Base-by-base conservation (phyloP, 192 early-diverging fungal species). In the Endogone sp. region DNA sequence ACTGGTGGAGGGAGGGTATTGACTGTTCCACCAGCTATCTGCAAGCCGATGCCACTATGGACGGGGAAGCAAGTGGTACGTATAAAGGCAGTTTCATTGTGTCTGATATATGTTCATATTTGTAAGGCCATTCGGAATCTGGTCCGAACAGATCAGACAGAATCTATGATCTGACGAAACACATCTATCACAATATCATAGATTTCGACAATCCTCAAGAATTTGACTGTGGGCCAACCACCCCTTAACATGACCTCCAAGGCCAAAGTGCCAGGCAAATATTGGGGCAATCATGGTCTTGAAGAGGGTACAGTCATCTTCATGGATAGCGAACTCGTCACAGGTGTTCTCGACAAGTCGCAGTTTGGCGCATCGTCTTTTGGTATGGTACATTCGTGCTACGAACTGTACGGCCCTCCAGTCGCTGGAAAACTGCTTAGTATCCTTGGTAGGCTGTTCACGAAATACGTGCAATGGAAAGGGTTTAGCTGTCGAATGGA, bases 401-500 rank as follows among this genome's bases (percentile, higher is more conserved):
- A 97, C 73, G 96, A 99, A 77, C 84, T 97, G 24, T 98, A 98
- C 82, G 93, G 94, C 62, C 80, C 94, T 3, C 82, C 83, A 4
- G 89, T 92, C 37, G 95, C 98, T 3, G 96, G 95, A 10, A 89
- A 92, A 68, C 84, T 98, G 60, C 85, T 99, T 66, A 92, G 92
- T 71, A 91, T 94, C 37, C 84, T 98, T 30, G 89, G 94, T 30
- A 90, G 95, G 29, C 75, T 99, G 62, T 97, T 99, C 79, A 91
- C 94, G 16, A 83, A 84, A 29, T 98, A 94, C 77, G 81, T 93
- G 13, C 96, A 98, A 76, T 83, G 86, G 64, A 87, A 84, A 64
- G 98, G 94, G 23, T 99, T 98, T 76, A 90, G 91, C 57, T 99
- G 98, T 81, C 89, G 98, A 67, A 97, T 99, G 95, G 96, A 98